Evolutionary conservation across 306 rosid species (phyloP).

Genomic region (Delonix regia): DNA sequence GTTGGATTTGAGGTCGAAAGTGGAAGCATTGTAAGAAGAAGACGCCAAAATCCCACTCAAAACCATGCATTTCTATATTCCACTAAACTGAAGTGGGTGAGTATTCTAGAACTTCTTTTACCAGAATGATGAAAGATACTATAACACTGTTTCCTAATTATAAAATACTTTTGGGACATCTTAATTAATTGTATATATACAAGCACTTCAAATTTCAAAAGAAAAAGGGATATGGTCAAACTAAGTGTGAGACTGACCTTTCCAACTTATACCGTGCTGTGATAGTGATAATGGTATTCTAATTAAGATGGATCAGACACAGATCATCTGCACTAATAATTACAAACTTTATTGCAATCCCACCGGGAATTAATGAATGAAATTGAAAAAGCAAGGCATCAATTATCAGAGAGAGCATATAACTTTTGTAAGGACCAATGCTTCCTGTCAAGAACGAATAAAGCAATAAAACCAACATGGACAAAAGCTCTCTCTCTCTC

Average conservation of each 20-base stretch:
- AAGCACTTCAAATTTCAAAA: conserved; percentile 23
- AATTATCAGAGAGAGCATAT: conserved; percentile 22
- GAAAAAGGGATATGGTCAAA: conserved; percentile 45
- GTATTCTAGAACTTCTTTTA: conserved; percentile 52
- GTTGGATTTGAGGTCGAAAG: conserved; percentile 54
- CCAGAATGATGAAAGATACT: conserved; percentile 36
- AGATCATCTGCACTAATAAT: conserved; percentile 39
- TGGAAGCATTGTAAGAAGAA: conserved; percentile 56
- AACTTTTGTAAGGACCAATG: conserved; percentile 69
- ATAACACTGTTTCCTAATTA: conserved; percentile 25
- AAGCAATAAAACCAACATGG: conserved; percentile 48
- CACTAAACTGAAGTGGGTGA: conserved; percentile 47
- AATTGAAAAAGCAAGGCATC: conserved; percentile 39
- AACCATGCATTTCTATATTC: conserved; percentile 68
- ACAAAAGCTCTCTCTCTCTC: conserved; percentile 27
- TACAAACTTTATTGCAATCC: conserved; percentile 34
- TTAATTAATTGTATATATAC: background rate
- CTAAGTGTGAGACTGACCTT: conserved; percentile 41
- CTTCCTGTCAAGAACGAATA: conserved; percentile 58
- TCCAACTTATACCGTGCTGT: conserved; percentile 26
- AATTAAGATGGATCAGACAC: conserved; percentile 19
- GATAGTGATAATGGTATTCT: conserved; percentile 11
- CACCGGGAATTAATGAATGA: conserved; percentile 37
- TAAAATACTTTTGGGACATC: conserved; percentile 22
- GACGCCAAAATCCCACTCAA: conserved; percentile 74